Evolutionary conservation across 192 early-diverging fungal species (phyloP).

Genomic region (Rhizophagus prolifer): DNA sequence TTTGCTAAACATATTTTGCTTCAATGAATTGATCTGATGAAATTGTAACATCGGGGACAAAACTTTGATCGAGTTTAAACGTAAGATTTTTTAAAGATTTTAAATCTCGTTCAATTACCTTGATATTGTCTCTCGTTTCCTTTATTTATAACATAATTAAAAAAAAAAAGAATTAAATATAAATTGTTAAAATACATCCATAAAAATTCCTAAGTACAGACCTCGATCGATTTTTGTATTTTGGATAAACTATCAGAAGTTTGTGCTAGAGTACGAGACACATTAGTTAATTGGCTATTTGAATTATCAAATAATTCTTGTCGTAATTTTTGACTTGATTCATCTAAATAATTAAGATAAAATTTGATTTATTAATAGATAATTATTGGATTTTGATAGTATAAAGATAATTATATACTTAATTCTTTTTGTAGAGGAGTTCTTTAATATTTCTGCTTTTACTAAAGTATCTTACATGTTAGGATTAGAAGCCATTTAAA

Average conservation of each 20-base stretch:
- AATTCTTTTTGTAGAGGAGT: too few species aligned
- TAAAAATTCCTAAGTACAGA: neutral
- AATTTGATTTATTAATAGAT: neutral
- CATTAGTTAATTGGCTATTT: neutral
- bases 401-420: too few species aligned
- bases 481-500: too few species aligned
- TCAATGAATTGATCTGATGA: neutral
- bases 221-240: neutral
- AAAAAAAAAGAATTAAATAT: neutral
- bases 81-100: neutral
- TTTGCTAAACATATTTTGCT: neutral
- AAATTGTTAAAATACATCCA: neutral
- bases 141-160: neutral
- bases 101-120: neutral
- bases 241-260: neutral
- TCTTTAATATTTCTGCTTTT: too few species aligned
- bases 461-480: too few species aligned
- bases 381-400: neutral
- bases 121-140: neutral
- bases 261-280: neutral
- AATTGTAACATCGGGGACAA: neutral
- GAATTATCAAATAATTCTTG: neutral
- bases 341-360: neutral
- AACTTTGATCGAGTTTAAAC: neutral
- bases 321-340: neutral